Evolutionary conservation across 2,329 filamentous ascomycete species (phyloP).

Genomic region (Colletotrichum liriopes): DNA sequence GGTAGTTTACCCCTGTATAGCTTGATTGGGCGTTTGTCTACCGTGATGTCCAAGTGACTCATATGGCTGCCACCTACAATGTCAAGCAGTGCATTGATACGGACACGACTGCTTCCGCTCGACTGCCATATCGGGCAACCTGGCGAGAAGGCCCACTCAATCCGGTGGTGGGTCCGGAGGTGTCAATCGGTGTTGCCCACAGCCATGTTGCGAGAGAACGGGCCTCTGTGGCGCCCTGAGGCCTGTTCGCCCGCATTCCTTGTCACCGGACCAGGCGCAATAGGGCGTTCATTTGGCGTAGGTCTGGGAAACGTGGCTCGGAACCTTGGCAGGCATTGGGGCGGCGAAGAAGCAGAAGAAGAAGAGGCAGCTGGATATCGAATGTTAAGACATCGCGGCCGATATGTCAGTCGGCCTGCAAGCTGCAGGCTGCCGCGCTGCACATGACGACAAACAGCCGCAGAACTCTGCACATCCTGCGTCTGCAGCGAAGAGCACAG

Average conservation of each 20-base stretch:
- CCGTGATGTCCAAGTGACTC: not conserved
- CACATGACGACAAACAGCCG: not conserved
- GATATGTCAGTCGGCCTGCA: slow-evolving; percentile 7
- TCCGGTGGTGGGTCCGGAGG: slow-evolving; percentile 34
- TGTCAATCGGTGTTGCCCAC: slow-evolving; percentile 16
- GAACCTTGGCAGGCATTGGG: not conserved
- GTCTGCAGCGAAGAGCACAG: not conserved
- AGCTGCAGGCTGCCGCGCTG: slow-evolving; percentile 23
- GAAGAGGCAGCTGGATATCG: not conserved
- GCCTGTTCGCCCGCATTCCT: not conserved
- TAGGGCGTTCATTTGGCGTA: not conserved
- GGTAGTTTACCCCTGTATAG: not conserved
- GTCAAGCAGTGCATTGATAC: slow-evolving; percentile 9
- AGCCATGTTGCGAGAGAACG: slow-evolving; percentile 14
- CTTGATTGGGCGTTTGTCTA: not conserved
- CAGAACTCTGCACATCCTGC: not conserved
- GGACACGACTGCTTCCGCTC: slow-evolving; percentile 17
- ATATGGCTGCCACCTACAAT: not conserved
- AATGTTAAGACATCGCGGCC: not conserved
- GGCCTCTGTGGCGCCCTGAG: slow-evolving; percentile 1
- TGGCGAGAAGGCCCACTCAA: slow-evolving; percentile 9
- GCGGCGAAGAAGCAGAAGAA: slow-evolving; percentile 10
- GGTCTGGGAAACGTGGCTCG: not conserved
- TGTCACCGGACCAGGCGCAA: not conserved
- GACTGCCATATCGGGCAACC: slow-evolving; percentile 34